Evolutionary conservation across 1,284 basidiomycete species (phyloP), one percentile per base, ranked within the genome.

Genomic region (Sphagnurus paluster): DNA sequence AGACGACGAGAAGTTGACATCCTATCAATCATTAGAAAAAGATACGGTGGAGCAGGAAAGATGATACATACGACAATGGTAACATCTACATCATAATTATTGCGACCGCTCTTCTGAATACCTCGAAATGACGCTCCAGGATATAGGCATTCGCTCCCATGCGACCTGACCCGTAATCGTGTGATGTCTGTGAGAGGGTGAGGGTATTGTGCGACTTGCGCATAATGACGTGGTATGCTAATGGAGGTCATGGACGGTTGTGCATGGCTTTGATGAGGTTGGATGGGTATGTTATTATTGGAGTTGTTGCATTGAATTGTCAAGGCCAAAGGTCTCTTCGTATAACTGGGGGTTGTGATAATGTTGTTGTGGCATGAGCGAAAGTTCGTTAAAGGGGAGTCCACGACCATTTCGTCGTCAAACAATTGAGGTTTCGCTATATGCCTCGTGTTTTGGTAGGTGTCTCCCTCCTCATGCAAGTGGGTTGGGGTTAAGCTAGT

Each of bases 41-140:
- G 26, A 36, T 25, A 14, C 4, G 25, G n/a, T 25, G 40, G 16
- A 11, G 42, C 23, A 39, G 25, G 38, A 19, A 40, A 53, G 42
- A 48, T 42, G 46, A 44, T 32, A 80, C 86, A 61, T 67, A 89
- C 88, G 60, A 90, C 77, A 44, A 93, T 84, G 44, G 80, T 84
- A 46, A 93, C 87, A 56, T 80, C 82, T 30, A 93, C 90, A 52
- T 92, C 88, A 70, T 93, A 93, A 56, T 83, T 85, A 61, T 85
- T 90, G 53, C 87, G 76, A 3, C 90, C 91, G 52, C 84, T 87
- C 65, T 89, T 89, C 67, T 93, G 90, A 1, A 85, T 89, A 3
- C 90, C 90, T 52, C 79, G 74, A 63, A 92, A 93, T 14, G 77
- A 72, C 21, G 86, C 82, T 2, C 90, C 90, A 35, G 90, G 84